Evolutionary conservation across 139 green algal species (phyloP).

Genomic region (Edaphochlamys debaryana): DNA sequence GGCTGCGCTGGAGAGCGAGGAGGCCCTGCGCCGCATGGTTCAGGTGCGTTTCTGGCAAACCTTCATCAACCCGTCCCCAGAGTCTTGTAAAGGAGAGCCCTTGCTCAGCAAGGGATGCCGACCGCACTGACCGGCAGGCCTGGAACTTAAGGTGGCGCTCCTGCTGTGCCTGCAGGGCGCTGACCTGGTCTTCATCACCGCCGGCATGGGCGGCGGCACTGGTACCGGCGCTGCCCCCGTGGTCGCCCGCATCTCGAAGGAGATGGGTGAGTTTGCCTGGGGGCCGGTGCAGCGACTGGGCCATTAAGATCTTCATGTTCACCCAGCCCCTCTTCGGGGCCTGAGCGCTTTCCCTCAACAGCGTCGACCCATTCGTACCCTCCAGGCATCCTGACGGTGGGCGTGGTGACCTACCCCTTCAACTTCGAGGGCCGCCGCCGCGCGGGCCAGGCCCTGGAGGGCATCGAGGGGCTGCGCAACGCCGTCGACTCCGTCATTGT

Average conservation of each 20-base stretch:
- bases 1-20: slow-evolving; percentile 89
- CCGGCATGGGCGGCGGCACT: slow-evolving; percentile 94
- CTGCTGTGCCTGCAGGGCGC: slow-evolving; percentile 50
- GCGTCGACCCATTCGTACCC: no score
- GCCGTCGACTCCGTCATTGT: slow-evolving; percentile 79
- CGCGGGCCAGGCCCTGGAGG: slow-evolving; percentile 66
- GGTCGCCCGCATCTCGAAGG: slow-evolving; percentile 83
- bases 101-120: no score
- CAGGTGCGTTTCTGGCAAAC: slow-evolving; percentile 41
- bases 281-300: no score
- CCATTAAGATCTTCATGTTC: no score
- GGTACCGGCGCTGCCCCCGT: slow-evolving; percentile 92
- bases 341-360: no score
- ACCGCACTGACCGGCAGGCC: no score
- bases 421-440: slow-evolving; percentile 89
- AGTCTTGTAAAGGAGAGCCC: neutral
- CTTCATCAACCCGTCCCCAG: neutral
- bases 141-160: neutral
- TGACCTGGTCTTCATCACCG: slow-evolving; percentile 91
- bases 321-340: no score
- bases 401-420: slow-evolving; percentile 96
- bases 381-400: slow-evolving; percentile 87
- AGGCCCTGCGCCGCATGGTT: slow-evolving; percentile 72
- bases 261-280: slow-evolving; percentile 58
- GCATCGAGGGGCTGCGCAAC: slow-evolving; percentile 79